A percentile compares a stretch with the other conserved stretches of the same genome.
phyloP scores from a whole-genome alignment of 2,329 filamentous ascomycete genomes.

The Aspergillus fijiensis region DNA sequence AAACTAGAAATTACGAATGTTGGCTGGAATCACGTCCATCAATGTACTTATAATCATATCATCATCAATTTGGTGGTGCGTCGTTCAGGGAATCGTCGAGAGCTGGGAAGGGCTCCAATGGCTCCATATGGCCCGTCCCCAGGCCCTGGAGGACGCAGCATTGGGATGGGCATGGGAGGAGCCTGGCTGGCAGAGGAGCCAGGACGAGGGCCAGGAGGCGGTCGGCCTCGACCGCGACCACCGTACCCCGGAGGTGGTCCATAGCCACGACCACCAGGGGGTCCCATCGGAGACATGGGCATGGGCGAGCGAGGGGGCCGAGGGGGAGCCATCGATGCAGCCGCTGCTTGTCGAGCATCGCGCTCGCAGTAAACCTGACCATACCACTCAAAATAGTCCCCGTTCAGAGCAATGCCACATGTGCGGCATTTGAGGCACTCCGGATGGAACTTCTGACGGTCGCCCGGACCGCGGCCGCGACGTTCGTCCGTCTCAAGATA shows the following conservation, averaged over 20 bases:
- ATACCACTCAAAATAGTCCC: slow-evolving; percentile 89
- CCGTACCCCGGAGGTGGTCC: slow-evolving; percentile 28
- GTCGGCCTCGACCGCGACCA: slow-evolving; percentile 20
- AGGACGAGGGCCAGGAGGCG: slow-evolving; percentile 6
- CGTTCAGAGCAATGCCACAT: slow-evolving; percentile 70
- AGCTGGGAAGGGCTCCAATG: background rate
- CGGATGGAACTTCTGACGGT: slow-evolving; percentile 75
- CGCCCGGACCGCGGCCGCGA: slow-evolving; percentile 31
- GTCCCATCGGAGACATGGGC: slow-evolving; percentile 33
- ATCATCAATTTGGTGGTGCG: slow-evolving; percentile 52
- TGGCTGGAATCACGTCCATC: background rate
- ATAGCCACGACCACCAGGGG: slow-evolving; percentile 23
- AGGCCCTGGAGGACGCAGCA: slow-evolving; percentile 21
- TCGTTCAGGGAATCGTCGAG: slow-evolving; percentile 47
- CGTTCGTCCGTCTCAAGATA: slow-evolving; percentile 77
- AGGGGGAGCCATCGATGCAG: slow-evolving; percentile 39
- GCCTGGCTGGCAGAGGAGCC: background rate
- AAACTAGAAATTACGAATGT: background rate
- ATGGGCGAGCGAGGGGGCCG: slow-evolving; percentile 35
- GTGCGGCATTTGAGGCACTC: slow-evolving; percentile 77
- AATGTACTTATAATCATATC: slow-evolving; percentile 34
- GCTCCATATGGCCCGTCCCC: slow-evolving; percentile 26
- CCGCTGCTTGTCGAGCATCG: slow-evolving; percentile 67
- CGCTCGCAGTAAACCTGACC: slow-evolving; percentile 81
- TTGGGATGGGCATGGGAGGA: slow-evolving; percentile 10